Percentiles rank a stretch among this genome's conserved stretches.
phyloP scores from a whole-genome alignment of 495 filamentous ascomycete genomes.

The Parathielavia hyrcaniae region DNA sequence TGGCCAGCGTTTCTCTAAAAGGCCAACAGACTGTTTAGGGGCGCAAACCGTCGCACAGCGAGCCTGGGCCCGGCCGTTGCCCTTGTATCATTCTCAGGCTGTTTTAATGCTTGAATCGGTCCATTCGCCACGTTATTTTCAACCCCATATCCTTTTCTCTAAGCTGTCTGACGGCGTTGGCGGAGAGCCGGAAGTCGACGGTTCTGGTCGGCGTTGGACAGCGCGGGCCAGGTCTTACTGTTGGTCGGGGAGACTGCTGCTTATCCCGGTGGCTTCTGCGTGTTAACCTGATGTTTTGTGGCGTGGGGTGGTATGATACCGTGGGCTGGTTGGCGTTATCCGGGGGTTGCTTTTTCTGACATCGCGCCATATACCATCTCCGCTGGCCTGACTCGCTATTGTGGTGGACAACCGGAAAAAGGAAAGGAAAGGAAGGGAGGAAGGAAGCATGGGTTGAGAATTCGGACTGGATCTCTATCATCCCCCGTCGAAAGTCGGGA shows the following conservation, averaged over 20 bases:
- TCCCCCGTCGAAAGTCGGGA: no score
- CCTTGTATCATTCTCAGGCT: neutral
- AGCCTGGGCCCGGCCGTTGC: neutral
- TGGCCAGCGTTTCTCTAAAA: no score
- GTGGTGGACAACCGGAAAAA: neutral
- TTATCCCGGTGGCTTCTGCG: neutral
- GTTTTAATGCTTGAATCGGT: no score
- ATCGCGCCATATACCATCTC: constrained; percentile 7
- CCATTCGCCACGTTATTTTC: neutral
- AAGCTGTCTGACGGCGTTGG: neutral
- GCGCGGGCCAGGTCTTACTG: neutral
- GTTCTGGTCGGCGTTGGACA: neutral
- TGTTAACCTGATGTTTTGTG: neutral
- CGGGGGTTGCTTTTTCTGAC: neutral
- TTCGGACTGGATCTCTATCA: no score
- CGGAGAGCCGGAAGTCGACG: neutral
- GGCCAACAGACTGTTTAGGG: no score
- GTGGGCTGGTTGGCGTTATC: neutral
- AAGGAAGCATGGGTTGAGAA: neutral
- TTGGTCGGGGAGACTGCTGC: no score
- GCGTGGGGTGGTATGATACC: constrained; percentile 6
- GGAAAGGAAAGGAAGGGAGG: neutral
- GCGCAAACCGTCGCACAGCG: no score
- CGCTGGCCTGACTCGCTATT: neutral
- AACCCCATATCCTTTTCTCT: neutral